A percentile compares a stretch with the other conserved stretches of the same genome.
phyloP scores from a whole-genome alignment of 73 alveolate genomes.

The Stentor coeruleus region DNA sequence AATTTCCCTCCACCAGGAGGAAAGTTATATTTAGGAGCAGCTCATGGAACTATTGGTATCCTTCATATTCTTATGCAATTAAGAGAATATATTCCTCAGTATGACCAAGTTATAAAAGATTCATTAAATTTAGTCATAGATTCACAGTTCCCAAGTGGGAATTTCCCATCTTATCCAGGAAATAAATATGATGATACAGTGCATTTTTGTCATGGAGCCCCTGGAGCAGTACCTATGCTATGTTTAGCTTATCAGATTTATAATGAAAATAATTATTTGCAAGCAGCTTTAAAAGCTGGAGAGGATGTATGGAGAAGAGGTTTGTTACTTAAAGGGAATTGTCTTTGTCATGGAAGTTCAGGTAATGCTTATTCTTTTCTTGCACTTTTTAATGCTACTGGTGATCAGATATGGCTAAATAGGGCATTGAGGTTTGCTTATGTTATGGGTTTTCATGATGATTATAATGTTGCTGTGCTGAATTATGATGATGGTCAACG shows the following conservation, averaged over 20 bases:
- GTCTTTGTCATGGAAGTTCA: constrained; percentile 94
- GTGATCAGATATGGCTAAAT: constrained; percentile 67
- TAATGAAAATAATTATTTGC: constrained; percentile 44
- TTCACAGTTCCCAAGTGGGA: constrained; percentile 66
- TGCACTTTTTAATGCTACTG: constrained; percentile 58
- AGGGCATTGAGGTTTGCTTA: constrained; percentile 62
- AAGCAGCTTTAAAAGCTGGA: constrained; percentile 62
- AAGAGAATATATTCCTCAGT: constrained; percentile 43
- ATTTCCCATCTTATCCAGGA: constrained; percentile 66
- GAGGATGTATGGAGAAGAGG: constrained; percentile 86
- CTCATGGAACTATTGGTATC: constrained; percentile 96
- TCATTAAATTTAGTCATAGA: constrained; percentile 46
- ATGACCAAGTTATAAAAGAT: constrained; percentile 11
- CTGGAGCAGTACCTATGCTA: constrained; percentile 91
- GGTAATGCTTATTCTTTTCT: constrained; percentile 85
- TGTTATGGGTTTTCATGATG: constrained; percentile 42
- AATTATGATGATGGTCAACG: constrained; percentile 60
- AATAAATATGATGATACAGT: constrained; percentile 52
- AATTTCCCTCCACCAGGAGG: constrained; percentile 8
- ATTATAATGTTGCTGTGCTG: constrained; percentile 39
- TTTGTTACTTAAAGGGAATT: constrained; percentile 80
- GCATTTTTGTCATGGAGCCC: constrained; percentile 98
- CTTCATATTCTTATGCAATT: constrained; percentile 66
- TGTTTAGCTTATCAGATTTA: constrained; percentile 65
- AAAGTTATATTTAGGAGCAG: constrained; percentile 88